These are phyloP conservation scores for Exsudoporus frostii DNA, from an alignment of 768 basidiomycete species.

Conservation along the genomic window DNA sequence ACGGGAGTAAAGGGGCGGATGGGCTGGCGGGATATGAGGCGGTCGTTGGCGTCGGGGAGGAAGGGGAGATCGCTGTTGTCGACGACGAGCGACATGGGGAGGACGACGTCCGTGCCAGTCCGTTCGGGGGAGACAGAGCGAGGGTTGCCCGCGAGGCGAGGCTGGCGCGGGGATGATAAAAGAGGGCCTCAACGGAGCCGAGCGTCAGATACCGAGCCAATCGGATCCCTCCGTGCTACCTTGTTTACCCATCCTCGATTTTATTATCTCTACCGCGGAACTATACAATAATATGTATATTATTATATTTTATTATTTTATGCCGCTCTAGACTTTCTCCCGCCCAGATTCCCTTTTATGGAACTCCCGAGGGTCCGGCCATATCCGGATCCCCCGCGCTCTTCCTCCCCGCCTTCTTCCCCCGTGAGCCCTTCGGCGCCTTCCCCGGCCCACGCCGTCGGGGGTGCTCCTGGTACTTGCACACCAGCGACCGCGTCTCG, in stretches of 20 bases:
- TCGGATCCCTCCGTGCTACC: slow-evolving; percentile 42
- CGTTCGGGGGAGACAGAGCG: slow-evolving; percentile 44
- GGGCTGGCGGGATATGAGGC: slow-evolving; percentile 20
- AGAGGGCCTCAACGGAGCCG: slow-evolving; percentile 43
- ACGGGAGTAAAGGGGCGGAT: slow-evolving; percentile 27
- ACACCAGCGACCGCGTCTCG: slow-evolving; percentile 46
- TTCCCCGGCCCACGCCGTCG: slow-evolving; percentile 74
- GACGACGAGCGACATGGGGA: slow-evolving; percentile 51
- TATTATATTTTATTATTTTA: slow-evolving; percentile 21
- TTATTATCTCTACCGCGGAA: slow-evolving; percentile 26
- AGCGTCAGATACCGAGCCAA: slow-evolving; percentile 58
- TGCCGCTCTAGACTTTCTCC: slow-evolving; percentile 14
- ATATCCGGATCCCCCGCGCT: slow-evolving; percentile 22
- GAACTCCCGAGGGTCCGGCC: slow-evolving; percentile 25
- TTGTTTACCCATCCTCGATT: slow-evolving; percentile 5
- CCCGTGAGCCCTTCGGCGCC: slow-evolving; percentile 57
- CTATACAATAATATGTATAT: slow-evolving; percentile 23
- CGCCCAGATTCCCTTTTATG: slow-evolving; percentile 22
- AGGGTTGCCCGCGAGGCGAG: slow-evolving; percentile 58
- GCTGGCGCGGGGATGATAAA: slow-evolving; percentile 66
- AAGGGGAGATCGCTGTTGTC: slow-evolving; percentile 52
- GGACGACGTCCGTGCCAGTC: slow-evolving; percentile 39
- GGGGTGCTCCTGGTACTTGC: slow-evolving; percentile 49
- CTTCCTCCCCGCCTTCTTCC: slow-evolving; percentile 38
- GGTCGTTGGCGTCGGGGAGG: slow-evolving; percentile 43